Evolutionary conservation across 2,329 filamentous ascomycete species (phyloP), one percentile per base, ranked within the genome.

Genomic region (Didymella arachidicola): DNA sequence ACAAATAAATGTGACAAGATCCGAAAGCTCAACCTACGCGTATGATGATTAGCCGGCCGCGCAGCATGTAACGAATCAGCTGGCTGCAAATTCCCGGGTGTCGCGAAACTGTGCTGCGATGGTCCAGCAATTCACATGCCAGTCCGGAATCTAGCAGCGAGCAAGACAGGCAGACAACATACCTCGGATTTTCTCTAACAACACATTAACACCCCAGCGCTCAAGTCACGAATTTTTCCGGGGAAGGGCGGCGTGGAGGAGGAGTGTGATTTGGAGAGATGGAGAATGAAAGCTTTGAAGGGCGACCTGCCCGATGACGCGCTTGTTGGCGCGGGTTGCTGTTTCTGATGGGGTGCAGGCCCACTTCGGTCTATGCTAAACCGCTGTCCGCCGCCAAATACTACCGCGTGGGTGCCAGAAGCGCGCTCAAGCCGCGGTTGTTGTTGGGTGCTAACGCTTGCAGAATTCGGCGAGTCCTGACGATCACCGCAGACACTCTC

Each of bases 221-320:
- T 36, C 32, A 41, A 50, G 47, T 47, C 38, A 27, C 29, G 52
- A 55, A 60, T 47, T 60, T 60, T 60, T 60, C 57, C 57, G 57
- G 57, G 52, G 52, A 51, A 55, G 19, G 30, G 47, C 38, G 47
- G 52, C 57, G 57, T 43, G 52, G 57, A 47, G 57, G 56, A 60
- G n/a, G 36, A 44, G 52, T 12, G 43, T 38, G 36, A 56, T 47
- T 52, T 48, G 52, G 57, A 56, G 57, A 54, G 47, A 48, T 52
- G 57, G 52, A 44, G 42, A 27, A 36, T 42, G 47, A 55, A 60
- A 52, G 57, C 57, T 60, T 60, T 60, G 52, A 60, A 60, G 34
- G 57, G 30, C 51, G 16, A 47, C 27, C 22, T 16, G 32, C 41
- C 39, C 46, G 36, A 60, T 60, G 57, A 60, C 57, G 57, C 51